Conservation (phyloP, 352 stramenopile genomes). For the Phytophthora pisi region DNA sequence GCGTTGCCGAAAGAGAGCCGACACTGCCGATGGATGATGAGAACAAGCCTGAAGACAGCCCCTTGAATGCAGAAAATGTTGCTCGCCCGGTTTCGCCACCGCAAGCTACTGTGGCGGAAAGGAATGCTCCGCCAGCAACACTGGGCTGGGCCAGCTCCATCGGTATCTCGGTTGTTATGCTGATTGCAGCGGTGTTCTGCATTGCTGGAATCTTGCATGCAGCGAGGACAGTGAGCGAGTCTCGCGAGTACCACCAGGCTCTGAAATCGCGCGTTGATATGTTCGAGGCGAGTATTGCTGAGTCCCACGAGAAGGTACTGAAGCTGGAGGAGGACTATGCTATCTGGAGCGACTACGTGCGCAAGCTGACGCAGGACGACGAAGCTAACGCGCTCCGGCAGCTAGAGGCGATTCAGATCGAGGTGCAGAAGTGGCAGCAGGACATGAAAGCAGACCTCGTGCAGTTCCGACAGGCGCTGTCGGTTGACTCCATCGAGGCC, state of each 20-base stretch:
- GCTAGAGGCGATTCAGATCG: conserved; percentile 64
- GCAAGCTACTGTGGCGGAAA: not conserved
- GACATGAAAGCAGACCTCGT: conserved; percentile 76
- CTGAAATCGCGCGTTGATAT: conserved; percentile 57
- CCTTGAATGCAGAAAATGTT: not conserved
- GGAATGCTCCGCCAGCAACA: conserved; percentile 6
- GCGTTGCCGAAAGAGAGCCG: conserved; percentile 1
- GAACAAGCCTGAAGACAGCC: not conserved
- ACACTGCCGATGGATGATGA: not conserved
- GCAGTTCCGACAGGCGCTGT: conserved; percentile 65
- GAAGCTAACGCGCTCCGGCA: conserved; percentile 63
- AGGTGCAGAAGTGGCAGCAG: conserved; percentile 76
- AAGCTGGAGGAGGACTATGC: conserved; percentile 75
- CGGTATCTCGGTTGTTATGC: conserved; percentile 42
- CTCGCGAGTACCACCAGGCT: conserved; percentile 68
- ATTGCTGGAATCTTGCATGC: conserved; percentile 56
- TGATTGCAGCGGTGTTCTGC: conserved; percentile 57
- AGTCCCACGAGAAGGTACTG: conserved; percentile 67
- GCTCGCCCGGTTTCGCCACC: not conserved
- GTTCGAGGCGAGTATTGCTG: conserved; percentile 69
- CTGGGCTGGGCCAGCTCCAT: conserved; percentile 32
- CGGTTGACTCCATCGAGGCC: conserved; percentile 55
- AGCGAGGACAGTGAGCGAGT: conserved; percentile 55
- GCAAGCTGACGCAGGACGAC: conserved; percentile 70
- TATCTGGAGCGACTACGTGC: conserved; percentile 78